phyloP scores from a whole-genome alignment of 1,284 basidiomycete species.

The Puccinia horiana region DNA sequence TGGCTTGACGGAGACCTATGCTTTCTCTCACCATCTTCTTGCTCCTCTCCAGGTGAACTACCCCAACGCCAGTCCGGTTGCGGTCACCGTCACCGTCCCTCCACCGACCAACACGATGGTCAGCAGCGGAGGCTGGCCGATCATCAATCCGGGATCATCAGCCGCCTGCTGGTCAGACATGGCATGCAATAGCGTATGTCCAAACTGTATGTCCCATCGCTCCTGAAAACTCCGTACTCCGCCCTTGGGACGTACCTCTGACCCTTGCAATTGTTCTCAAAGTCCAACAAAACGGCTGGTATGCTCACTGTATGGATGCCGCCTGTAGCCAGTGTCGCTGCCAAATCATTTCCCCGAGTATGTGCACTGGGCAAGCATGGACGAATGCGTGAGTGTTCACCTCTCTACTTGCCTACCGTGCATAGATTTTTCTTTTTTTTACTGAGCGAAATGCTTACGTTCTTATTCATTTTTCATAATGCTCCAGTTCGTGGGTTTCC shows the following conservation, averaged over 20 bases:
- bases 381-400: constrained; percentile 30
- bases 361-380: constrained; percentile 37
- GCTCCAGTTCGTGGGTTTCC: constrained; percentile 7
- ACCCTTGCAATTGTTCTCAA: too few species aligned
- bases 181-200: constrained; percentile 45
- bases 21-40: neutral
- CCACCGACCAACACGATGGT: constrained; percentile 34
- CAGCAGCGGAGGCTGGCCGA: constrained; percentile 36
- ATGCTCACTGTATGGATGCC: constrained; percentile 43
- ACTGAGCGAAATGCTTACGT: neutral
- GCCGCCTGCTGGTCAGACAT: constrained; percentile 45
- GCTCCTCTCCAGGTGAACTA: neutral
- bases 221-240: neutral
- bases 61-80: constrained; percentile 30
- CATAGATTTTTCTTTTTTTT: too few species aligned
- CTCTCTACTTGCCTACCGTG: too few species aligned
- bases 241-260: neutral
- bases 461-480: neutral
- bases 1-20: neutral
- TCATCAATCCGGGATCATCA: constrained; percentile 38
- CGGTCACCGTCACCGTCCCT: constrained; percentile 43
- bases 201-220: constrained; percentile 18
- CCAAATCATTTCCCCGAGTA: constrained; percentile 34
- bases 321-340: constrained; percentile 44
- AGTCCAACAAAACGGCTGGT: constrained; percentile 50